These are phyloP conservation scores for Colletotrichum magnum DNA, from an alignment of 2,329 filamentous ascomycete genomes.

Conservation along the genomic window DNA sequence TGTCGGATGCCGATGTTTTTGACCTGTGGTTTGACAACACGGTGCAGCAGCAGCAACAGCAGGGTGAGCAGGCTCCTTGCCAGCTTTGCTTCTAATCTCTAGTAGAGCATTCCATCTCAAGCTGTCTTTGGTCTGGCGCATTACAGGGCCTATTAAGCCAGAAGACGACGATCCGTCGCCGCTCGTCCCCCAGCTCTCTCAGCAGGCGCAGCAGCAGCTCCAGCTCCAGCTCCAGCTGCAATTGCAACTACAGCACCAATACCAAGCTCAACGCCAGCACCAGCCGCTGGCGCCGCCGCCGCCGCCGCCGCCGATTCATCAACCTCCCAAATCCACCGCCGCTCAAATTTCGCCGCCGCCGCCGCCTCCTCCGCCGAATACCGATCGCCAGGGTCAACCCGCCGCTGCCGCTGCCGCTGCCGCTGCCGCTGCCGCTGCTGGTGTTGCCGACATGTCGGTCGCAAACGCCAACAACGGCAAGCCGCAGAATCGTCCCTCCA, in stretches of 20 bases:
- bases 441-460: constrained; percentile 30
- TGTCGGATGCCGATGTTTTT: constrained; percentile 28
- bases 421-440: neutral
- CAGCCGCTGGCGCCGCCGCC: neutral
- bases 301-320: constrained; percentile 1
- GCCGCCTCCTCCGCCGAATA: neutral
- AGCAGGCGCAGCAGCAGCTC: constrained; percentile 1
- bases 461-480: constrained; percentile 27
- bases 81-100: constrained; percentile 22
- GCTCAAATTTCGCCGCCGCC: neutral
- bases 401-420: neutral
- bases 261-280: constrained; percentile 1
- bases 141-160: constrained; percentile 15
- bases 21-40: constrained; percentile 27
- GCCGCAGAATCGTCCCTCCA: constrained; percentile 25
- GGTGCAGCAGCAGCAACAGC: constrained; percentile 5
- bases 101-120: constrained; percentile 3
- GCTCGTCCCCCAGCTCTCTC: neutral
- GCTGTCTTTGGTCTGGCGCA: constrained; percentile 14
- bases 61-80: constrained; percentile 32
- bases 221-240: neutral
- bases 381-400: constrained; percentile 2
- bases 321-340: neutral
- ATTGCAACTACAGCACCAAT: constrained; percentile 4
- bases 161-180: constrained; percentile 4